Conservation (phyloP, 202 grass and related monocot genomes). For the Dendrocalamus latiflorus region DNA sequence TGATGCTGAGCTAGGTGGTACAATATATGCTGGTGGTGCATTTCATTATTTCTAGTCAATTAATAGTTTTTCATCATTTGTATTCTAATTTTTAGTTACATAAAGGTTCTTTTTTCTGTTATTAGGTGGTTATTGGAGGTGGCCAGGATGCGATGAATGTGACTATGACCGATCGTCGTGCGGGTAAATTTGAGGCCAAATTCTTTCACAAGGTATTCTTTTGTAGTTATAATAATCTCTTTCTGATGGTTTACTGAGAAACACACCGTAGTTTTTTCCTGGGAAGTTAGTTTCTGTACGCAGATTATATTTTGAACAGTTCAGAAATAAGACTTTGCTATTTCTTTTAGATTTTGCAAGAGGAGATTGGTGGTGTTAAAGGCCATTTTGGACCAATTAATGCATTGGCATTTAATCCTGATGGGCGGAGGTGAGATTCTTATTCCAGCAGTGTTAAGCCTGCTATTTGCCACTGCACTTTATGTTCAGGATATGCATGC, state of each 20-base stretch:
- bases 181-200: constrained; percentile 92
- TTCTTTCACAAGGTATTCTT: constrained; percentile 78
- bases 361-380: constrained; percentile 95
- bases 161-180: constrained; percentile 73
- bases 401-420: constrained; percentile 87
- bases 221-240: not conserved
- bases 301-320: constrained; percentile 9
- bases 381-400: constrained; percentile 97
- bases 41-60: not conserved
- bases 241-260: not conserved
- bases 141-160: constrained; percentile 89
- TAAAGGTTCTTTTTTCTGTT: not conserved
- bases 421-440: constrained; percentile 63
- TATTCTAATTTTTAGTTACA: not conserved
- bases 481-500: not conserved
- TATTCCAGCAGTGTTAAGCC: not conserved
- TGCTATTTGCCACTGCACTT: not conserved
- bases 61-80: not conserved
- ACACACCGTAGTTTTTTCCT: not conserved
- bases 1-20: not conserved
- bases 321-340: not conserved
- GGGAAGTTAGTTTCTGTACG: not conserved
- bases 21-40: not conserved
- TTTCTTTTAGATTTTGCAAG: constrained; percentile 72
- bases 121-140: constrained; percentile 83